Evolutionary conservation across 2,329 filamentous ascomycete species (phyloP).

Genomic region (Fusarium sp.): DNA sequence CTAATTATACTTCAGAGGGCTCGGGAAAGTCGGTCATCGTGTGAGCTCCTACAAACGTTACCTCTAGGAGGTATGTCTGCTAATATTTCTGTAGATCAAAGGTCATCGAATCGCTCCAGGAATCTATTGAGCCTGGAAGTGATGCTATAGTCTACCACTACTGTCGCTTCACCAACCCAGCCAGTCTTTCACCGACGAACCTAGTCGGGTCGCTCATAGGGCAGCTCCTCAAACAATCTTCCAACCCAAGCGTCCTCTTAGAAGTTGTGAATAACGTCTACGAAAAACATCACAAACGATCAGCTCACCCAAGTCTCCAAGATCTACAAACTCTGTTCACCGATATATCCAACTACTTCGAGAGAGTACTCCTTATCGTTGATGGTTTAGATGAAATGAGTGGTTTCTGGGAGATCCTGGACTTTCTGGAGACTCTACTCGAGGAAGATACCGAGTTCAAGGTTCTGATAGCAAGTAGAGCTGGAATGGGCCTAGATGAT

Average conservation of each 20-base stretch:
- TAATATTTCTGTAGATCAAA: not conserved
- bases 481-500: not conserved
- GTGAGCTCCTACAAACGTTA: fast-evolving
- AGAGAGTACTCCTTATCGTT: not conserved
- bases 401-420: not conserved
- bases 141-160: not conserved
- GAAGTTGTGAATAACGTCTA: not conserved
- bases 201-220: not conserved
- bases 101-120: not conserved
- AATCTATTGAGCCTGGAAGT: not conserved
- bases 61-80: fast-evolving
- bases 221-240: not conserved
- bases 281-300: not conserved
- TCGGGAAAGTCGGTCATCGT: not conserved
- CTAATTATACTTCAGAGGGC: not conserved
- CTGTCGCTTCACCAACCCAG: not conserved
- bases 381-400: not conserved
- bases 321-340: not conserved
- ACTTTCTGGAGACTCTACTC: not conserved
- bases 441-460: not conserved
- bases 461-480: not conserved
- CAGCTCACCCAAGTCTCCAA: not conserved
- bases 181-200: not conserved
- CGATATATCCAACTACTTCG: not conserved
- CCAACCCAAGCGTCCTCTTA: not conserved